A percentile compares a stretch with the other conserved stretches of the same genome.
These are phyloP conservation scores for Phragmites australis DNA, from an alignment of 176 grass and related monocot species.

Conservation along the genomic window DNA sequence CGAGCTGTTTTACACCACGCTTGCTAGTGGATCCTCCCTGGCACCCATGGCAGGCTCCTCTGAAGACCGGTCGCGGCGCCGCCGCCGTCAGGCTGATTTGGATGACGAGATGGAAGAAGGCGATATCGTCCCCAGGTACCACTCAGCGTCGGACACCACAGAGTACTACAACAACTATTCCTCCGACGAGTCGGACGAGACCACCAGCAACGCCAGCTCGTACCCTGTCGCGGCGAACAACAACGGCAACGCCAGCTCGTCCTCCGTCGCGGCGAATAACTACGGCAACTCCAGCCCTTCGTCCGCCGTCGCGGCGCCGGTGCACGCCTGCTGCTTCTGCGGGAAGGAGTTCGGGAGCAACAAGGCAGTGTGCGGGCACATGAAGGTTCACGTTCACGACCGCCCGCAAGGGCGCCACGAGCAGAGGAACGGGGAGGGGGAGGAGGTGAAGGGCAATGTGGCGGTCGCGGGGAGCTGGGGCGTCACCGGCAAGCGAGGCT, in stretches of 20 bases:
- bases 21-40: not conserved
- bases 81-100: not conserved
- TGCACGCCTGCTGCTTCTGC: slow-evolving; percentile 11
- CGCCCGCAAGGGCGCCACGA: not conserved
- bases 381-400: not conserved
- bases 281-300: not conserved
- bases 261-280: not conserved
- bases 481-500: not conserved
- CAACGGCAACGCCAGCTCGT: not conserved
- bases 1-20: not conserved
- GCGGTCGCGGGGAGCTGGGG: not conserved
- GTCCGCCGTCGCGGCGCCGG: not conserved
- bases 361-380: slow-evolving; percentile 26
- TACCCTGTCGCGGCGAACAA: not conserved
- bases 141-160: not conserved
- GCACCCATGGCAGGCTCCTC: not conserved
- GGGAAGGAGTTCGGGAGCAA: not conserved
- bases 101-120: slow-evolving; percentile 22
- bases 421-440: not conserved
- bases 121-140: not conserved
- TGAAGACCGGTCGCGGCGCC: not conserved
- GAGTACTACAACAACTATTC: slow-evolving; percentile 15
- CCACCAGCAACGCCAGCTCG: not conserved
- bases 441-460: not conserved
- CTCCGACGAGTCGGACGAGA: slow-evolving; percentile 16